Evolutionary conservation across 441 rosid genomes (phyloP).

Genomic region (Populus hybrid): DNA sequence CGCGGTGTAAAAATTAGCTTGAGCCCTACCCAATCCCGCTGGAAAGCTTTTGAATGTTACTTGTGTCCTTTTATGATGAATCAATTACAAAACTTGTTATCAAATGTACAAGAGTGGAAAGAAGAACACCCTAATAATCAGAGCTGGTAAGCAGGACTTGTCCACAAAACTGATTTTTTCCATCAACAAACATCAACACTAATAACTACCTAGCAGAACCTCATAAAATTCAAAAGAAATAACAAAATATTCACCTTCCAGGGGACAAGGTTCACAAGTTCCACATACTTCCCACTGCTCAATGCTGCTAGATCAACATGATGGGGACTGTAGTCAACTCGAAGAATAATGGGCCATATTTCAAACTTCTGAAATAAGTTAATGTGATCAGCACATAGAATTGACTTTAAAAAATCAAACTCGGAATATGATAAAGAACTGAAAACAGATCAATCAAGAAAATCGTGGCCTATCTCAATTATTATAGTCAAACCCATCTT

Average conservation of each 20-base stretch:
- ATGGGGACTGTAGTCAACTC: constrained; percentile 88
- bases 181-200: not conserved
- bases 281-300: constrained; percentile 85
- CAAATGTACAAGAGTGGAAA: not conserved
- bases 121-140: not conserved
- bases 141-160: not conserved
- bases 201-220: not conserved
- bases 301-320: constrained; percentile 91
- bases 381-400: constrained; percentile 31
- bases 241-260: constrained; percentile 72
- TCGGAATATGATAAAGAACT: not conserved
- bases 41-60: not conserved
- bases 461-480: not conserved
- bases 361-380: constrained; percentile 76
- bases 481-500: not conserved
- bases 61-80: not conserved
- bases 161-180: not conserved
- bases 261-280: constrained; percentile 91
- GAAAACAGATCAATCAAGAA: not conserved
- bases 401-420: constrained; percentile 20
- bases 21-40: not conserved
- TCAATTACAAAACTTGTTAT: not conserved
- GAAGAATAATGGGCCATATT: constrained; percentile 75
- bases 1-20: not conserved
- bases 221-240: not conserved